Conservation (phyloP, 2,329 filamentous ascomycete genomes). For the Colletotrichum zoysiae region DNA sequence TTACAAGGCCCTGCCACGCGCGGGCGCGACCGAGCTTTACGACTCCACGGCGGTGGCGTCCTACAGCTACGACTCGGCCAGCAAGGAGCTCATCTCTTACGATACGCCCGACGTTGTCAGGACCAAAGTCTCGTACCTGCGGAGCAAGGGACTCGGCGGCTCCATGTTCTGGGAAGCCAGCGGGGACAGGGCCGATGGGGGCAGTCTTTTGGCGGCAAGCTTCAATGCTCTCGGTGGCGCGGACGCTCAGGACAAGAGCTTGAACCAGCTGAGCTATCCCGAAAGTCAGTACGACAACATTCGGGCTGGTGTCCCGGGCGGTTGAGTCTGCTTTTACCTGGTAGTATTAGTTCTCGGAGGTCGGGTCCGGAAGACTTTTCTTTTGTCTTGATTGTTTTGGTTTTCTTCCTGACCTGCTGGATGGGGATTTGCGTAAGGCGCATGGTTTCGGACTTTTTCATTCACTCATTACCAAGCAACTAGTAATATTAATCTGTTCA, state of each 20-base stretch:
- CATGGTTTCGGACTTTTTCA: not conserved
- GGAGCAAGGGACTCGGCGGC: slow-evolving; percentile 73
- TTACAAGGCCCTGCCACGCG: slow-evolving; percentile 77
- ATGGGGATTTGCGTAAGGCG: not conserved
- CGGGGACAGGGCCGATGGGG: slow-evolving; percentile 66
- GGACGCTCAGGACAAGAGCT: slow-evolving; percentile 60
- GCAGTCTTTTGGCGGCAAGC: slow-evolving; percentile 66
- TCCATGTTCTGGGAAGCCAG: slow-evolving; percentile 89
- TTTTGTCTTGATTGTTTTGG: not conserved
- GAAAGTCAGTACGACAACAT: slow-evolving; percentile 71
- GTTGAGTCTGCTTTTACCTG: not conserved
- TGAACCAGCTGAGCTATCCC: slow-evolving; percentile 69
- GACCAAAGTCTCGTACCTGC: slow-evolving; percentile 75
- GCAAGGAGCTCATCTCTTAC: slow-evolving; percentile 76
- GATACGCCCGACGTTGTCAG: slow-evolving; percentile 70
- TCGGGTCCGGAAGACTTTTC: not conserved
- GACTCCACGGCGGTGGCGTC: slow-evolving; percentile 72
- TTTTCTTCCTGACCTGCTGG: too few relatives aligned
- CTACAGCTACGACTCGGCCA: slow-evolving; percentile 74
- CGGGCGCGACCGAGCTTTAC: slow-evolving; percentile 67
- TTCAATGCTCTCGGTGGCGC: slow-evolving; percentile 46
- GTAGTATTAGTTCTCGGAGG: too few relatives aligned
- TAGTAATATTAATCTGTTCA: not conserved
- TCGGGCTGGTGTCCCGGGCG: slow-evolving; percentile 15
- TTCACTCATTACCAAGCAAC: not conserved